Evolutionary conservation across 1,139 yeast genomes (phyloP).

Genomic region (Pichia kudriavzevii): DNA sequence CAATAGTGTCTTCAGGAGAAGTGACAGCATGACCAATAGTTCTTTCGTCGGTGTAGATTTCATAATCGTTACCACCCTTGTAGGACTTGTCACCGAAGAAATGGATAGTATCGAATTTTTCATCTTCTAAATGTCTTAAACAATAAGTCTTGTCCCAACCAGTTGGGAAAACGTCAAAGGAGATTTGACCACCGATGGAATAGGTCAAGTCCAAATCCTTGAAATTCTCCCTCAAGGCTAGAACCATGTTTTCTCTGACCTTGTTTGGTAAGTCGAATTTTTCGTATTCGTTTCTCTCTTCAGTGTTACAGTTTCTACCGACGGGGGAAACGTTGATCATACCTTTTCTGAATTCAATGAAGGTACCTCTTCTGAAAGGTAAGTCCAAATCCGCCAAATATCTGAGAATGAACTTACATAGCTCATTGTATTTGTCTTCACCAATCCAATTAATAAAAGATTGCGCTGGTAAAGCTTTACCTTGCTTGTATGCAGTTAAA

Average conservation of each 20-base stretch:
- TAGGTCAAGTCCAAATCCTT: slow-evolving; percentile 80
- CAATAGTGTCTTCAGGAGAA: slow-evolving; percentile 81
- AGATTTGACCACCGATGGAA: slow-evolving; percentile 98
- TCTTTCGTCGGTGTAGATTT: slow-evolving; percentile 85
- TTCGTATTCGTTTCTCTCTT: slow-evolving; percentile 90
- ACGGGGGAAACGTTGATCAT: slow-evolving; percentile 97
- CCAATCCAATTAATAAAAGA: slow-evolving; percentile 95
- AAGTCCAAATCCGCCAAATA: slow-evolving; percentile 81
- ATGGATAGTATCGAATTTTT: slow-evolving; percentile 81
- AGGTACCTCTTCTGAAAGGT: slow-evolving; percentile 96
- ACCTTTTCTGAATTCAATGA: slow-evolving; percentile 97
- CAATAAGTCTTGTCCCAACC: slow-evolving; percentile 99
- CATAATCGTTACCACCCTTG: slow-evolving; percentile 98
- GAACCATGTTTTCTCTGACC: slow-evolving; percentile 75
- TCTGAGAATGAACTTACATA: slow-evolving; percentile 75
- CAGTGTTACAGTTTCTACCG: slow-evolving; percentile 94
- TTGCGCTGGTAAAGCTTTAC: slow-evolving; percentile 82
- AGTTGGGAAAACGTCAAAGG: slow-evolving; percentile 98
- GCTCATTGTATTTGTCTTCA: slow-evolving; percentile 84
- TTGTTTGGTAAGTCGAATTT: slow-evolving; percentile 69
- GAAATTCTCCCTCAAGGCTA: slow-evolving; percentile 75
- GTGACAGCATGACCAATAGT: slow-evolving; percentile 93
- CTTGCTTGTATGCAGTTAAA: slow-evolving; percentile 89
- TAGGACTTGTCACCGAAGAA: slow-evolving; percentile 98
- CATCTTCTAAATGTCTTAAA: slow-evolving; percentile 81